Percentiles rank a stretch among this genome's conserved stretches.
Evolutionary conservation across 2,329 filamentous ascomycete genomes (phyloP).

Genomic region (Epichloe aotearoae): DNA sequence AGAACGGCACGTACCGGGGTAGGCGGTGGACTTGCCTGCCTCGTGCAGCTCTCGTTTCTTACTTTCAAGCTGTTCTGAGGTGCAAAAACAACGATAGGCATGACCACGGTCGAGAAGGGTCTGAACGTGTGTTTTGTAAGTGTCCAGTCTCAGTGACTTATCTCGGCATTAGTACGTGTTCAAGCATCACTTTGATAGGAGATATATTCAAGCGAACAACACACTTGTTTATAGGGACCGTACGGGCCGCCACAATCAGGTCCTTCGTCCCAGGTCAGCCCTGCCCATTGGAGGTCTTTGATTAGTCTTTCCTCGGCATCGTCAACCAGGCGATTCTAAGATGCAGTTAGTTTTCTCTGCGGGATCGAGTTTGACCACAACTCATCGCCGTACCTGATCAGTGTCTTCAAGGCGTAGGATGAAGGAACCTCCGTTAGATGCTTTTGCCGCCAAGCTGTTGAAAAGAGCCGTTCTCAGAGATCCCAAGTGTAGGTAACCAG

Average conservation of each 20-base stretch:
- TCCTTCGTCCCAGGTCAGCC: slow-evolving; percentile 88
- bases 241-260: slow-evolving; percentile 69
- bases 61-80: slow-evolving; percentile 52
- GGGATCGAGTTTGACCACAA: neutral
- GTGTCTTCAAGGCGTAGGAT: slow-evolving; percentile 89
- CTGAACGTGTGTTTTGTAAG: slow-evolving; percentile 61
- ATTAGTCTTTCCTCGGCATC: slow-evolving; percentile 70
- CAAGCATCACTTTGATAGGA: neutral
- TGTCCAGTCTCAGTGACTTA: slow-evolving; percentile 67
- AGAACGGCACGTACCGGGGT: slow-evolving; percentile 55
- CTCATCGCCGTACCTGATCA: slow-evolving; percentile 55
- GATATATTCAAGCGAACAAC: slow-evolving; percentile 2
- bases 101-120: slow-evolving; percentile 55
- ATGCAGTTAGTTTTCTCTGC: neutral
- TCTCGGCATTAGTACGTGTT: neutral
- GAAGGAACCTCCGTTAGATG: slow-evolving; percentile 73
- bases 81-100: slow-evolving; percentile 92
- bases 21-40: slow-evolving; percentile 28
- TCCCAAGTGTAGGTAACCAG: slow-evolving; percentile 83
- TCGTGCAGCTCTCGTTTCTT: slow-evolving; percentile 51
- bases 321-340: slow-evolving; percentile 62
- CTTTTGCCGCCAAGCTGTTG: slow-evolving; percentile 81
- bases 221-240: slow-evolving; percentile 75
- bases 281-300: slow-evolving; percentile 76
- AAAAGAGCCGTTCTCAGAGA: slow-evolving; percentile 89